Evolutionary conservation across 2,329 filamentous ascomycete species (phyloP), one percentile per base, ranked within the genome.

Genomic region (Aspergillus uvarum): DNA sequence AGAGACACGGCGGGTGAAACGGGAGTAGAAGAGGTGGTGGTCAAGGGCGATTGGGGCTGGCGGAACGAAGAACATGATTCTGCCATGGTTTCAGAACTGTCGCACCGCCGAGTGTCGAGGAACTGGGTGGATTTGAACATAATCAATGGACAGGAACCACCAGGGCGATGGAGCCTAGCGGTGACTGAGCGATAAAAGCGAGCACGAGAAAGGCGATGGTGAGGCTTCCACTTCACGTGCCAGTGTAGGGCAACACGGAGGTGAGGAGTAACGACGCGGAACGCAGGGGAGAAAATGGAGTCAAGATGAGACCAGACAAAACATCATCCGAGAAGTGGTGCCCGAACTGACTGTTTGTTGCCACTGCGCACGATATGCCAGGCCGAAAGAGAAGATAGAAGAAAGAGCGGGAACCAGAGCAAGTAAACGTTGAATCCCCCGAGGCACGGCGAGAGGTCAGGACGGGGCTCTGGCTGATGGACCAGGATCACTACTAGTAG

Each of bases 1-100:
- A 77, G 66, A n/a, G 76, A 79, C 16, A 73, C 58, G 1, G 72
- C 74, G 22, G 76, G 76, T 19, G 76, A 79, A 21, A 72, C 74
- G 5, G 76, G 74, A 16, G 73, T 72, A 21, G 76, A 77, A 14
- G 74, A 73, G 60, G 70, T 65, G 51, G 67, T 63, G 22, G 70
- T 73, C 55, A 73, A 66, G 5, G 74, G 72, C 8, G 74, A 76
- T 11, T 72, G 68, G 44, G 65, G 61, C 22, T 63, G 69, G 54
- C 65, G 65, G 32, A 61, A 63, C 31, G 58, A 59, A 47, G 64
- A 57, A 26, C 56, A 65, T 8, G 60, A 56, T 12, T 70, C 67
- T 42, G 62, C 65, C 54, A 67, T 69, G 47, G 57, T 59, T 51
- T 72, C 68, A 58, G 66, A 68, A 65, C 64, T 70, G 63, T 73